Conservation (phyloP, 2,329 filamentous ascomycete species). For the Fusarium algeriense region DNA sequence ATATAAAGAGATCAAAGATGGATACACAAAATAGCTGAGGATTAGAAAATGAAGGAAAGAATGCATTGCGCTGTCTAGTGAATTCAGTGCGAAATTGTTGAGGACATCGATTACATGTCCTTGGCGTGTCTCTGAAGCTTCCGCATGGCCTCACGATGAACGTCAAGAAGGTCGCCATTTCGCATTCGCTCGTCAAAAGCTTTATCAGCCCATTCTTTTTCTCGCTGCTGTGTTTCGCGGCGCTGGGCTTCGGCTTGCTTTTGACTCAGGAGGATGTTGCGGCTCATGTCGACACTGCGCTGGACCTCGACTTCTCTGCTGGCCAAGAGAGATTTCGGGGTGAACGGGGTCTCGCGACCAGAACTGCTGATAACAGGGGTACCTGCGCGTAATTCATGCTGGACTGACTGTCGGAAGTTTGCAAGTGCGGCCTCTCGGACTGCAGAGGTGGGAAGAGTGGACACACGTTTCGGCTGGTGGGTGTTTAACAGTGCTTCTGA, state of each 20-base stretch:
- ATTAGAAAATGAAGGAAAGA: constrained; percentile 17
- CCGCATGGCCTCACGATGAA: constrained; percentile 83
- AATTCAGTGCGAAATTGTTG: not conserved
- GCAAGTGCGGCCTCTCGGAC: constrained; percentile 71
- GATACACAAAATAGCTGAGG: constrained; percentile 26
- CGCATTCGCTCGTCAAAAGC: constrained; percentile 82
- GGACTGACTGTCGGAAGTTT: constrained; percentile 74
- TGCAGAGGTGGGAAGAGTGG: constrained; percentile 56
- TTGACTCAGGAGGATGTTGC: constrained; percentile 69
- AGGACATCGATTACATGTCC: constrained; percentile 37
- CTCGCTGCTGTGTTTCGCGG: constrained; percentile 68
- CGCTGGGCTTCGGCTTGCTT: constrained; percentile 72
- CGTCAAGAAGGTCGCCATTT: constrained; percentile 77
- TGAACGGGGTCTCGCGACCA: constrained; percentile 57
- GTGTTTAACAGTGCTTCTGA: constrained; percentile 60
- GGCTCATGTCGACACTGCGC: constrained; percentile 65
- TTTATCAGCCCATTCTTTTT: constrained; percentile 69
- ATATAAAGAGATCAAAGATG: constrained; percentile 32
- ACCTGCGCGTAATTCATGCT: constrained; percentile 67
- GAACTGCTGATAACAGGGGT: constrained; percentile 51
- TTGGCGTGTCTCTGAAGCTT: constrained; percentile 74
- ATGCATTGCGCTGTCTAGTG: constrained; percentile 1
- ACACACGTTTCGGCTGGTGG: constrained; percentile 65
- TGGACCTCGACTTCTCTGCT: constrained; percentile 58
- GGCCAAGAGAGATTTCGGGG: constrained; percentile 50